These are phyloP conservation scores for Phanerochaete sordida DNA, from an alignment of 768 basidiomycete species.

Conservation along the genomic window DNA sequence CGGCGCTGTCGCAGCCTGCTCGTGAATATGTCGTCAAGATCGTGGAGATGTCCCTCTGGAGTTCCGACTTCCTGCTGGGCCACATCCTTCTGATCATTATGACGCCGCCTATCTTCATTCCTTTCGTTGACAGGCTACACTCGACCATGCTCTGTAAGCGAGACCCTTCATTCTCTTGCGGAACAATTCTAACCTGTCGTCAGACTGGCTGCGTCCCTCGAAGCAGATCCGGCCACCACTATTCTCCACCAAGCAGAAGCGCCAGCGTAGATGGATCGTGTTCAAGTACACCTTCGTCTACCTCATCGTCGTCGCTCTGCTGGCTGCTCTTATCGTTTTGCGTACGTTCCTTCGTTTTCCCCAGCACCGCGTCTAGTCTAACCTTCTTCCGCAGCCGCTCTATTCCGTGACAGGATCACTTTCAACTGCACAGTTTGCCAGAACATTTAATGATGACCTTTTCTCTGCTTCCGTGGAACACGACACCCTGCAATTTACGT, in stretches of 20 bases:
- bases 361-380: conserved; percentile 13
- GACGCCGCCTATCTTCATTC: conserved; percentile 80
- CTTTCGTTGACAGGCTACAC: conserved; percentile 84
- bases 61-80: conserved; percentile 87
- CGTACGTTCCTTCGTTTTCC: conserved; percentile 49
- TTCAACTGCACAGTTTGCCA: conserved; percentile 82
- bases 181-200: conserved; percentile 9
- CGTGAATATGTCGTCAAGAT: conserved; percentile 98
- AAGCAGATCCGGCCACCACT: conserved; percentile 92
- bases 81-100: conserved; percentile 86
- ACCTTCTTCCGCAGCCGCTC: conserved; percentile 46
- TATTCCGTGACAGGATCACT: conserved; percentile 79
- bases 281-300: conserved; percentile 87
- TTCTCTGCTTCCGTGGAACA: conserved; percentile 7
- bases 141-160: conserved; percentile 88
- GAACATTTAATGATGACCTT: conserved; percentile 58
- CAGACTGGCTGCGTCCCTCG: conserved; percentile 94
- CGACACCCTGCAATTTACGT: conserved; percentile 7
- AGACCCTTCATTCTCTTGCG: not conserved
- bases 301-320: conserved; percentile 64
- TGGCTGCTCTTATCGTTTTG: conserved; percentile 79
- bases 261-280: conserved; percentile 90
- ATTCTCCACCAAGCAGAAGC: conserved; percentile 92
- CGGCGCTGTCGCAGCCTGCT: conserved; percentile 91
- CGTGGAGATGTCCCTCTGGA: conserved; percentile 96